Conservation (phyloP, 257 asterid genomes). For the Sherardia arvensis region DNA sequence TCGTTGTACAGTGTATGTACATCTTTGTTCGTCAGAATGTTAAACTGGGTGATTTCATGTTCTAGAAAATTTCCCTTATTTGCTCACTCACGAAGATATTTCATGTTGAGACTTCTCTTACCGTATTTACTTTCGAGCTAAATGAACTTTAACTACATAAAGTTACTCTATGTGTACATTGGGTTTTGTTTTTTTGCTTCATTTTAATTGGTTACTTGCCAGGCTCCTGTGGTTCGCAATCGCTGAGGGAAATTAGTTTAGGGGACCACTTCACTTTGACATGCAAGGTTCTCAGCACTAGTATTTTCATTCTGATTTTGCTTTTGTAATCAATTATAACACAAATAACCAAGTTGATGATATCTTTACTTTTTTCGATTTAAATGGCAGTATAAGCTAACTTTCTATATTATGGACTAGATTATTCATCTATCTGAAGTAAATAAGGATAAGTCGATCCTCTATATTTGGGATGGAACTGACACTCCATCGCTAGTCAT, state of each 20-base stretch:
- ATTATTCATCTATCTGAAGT: conserved; percentile 49
- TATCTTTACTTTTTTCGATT: neutral
- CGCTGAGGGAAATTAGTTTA: conserved; percentile 47
- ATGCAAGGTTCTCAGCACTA: conserved; percentile 54
- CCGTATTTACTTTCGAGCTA: neutral
- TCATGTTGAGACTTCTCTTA: neutral
- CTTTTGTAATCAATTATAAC: neutral
- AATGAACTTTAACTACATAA: neutral
- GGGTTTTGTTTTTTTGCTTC: neutral
- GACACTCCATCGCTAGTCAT: conserved; percentile 57
- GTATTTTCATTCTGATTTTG: neutral
- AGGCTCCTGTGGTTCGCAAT: conserved; percentile 34
- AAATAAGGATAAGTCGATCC: conserved; percentile 46
- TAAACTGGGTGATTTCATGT: neutral
- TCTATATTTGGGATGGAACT: conserved; percentile 88
- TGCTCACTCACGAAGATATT: neutral
- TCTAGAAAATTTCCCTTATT: neutral
- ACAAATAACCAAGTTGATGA: neutral
- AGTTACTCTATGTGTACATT: neutral
- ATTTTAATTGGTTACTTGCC: conserved; percentile 17
- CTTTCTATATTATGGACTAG: conserved; percentile 26
- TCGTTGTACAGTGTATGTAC: neutral
- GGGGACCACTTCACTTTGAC: conserved; percentile 42
- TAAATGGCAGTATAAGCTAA: conserved; percentile 3
- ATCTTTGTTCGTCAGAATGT: neutral